Evolutionary conservation across 2,329 filamentous ascomycete species (phyloP).

Genomic region (Aspergillus fijiensis): DNA sequence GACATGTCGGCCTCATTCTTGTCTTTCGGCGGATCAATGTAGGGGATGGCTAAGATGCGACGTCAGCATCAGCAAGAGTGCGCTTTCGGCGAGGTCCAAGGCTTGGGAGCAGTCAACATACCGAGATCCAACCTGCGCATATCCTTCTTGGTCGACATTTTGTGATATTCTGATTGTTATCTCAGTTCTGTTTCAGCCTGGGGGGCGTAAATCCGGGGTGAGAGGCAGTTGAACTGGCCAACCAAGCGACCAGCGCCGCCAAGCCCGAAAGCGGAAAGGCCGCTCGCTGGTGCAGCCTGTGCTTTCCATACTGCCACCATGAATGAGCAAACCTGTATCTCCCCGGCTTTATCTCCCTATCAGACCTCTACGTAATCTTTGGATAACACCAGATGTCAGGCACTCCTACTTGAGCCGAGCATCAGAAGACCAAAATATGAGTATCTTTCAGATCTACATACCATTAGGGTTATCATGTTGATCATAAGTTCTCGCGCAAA

Average conservation of each 20-base stretch:
- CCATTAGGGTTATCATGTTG: neutral
- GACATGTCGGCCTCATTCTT: conserved; percentile 67
- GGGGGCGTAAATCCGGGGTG: conserved; percentile 6
- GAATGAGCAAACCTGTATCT: neutral
- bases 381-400: neutral
- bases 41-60: conserved; percentile 71
- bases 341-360: neutral
- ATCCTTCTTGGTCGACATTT: conserved; percentile 70
- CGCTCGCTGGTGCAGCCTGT: neutral
- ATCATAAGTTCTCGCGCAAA: neutral
- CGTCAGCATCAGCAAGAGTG: conserved; percentile 14
- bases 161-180: conserved; percentile 16
- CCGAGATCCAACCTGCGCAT: conserved; percentile 73
- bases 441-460: neutral
- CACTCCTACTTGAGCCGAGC: neutral
- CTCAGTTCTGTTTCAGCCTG: conserved; percentile 8
- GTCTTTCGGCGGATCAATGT: conserved; percentile 70
- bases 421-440: neutral
- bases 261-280: conserved; percentile 23
- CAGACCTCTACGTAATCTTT: neutral
- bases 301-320: neutral
- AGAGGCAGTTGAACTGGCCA: conserved; percentile 7
- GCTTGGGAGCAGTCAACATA: conserved; percentile 44
- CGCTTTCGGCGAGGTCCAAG: neutral
- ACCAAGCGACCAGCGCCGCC: conserved; percentile 17